These are phyloP conservation scores for Amanita thiersii DNA, from an alignment of 768 basidiomycete species.

Conservation along the genomic window DNA sequence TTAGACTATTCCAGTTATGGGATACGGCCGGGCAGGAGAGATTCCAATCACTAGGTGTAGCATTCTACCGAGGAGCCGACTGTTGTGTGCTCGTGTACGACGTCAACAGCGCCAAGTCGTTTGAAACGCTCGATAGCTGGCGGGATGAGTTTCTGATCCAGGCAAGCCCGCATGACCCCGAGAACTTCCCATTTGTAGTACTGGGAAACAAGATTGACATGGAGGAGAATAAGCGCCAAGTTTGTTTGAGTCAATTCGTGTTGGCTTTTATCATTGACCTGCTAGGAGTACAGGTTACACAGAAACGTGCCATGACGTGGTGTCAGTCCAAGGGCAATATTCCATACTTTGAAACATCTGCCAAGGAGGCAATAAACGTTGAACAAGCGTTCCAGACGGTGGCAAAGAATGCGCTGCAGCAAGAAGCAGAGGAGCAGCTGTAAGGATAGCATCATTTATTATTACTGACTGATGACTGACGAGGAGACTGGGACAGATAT, in stretches of 20 bases:
- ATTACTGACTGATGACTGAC: conserved; percentile 4
- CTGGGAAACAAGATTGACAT: conserved; percentile 99
- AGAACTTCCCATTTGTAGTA: conserved; percentile 99
- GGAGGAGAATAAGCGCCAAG: conserved; percentile 97
- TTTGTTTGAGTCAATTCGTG: conserved; percentile 22
- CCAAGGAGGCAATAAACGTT: conserved; percentile 99
- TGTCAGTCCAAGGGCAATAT: conserved; percentile 99
- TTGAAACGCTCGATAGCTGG: conserved; percentile 99
- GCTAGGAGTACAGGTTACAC: conserved; percentile 63
- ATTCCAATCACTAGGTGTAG: conserved; percentile 97
- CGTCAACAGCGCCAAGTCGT: conserved; percentile 97
- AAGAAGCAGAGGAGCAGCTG: conserved; percentile 95
- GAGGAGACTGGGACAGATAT: conserved; percentile 47
- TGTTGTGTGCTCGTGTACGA: conserved; percentile 99
- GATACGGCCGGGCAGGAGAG: conserved; percentile 99
- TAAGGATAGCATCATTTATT: conserved; percentile 32
- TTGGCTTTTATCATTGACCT: not conserved
- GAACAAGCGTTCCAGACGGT: conserved; percentile 99
- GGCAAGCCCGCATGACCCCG: conserved; percentile 96
- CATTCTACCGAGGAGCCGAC: conserved; percentile 98
- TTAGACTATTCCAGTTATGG: conserved; percentile 62
- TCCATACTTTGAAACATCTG: conserved; percentile 99
- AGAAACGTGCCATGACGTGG: conserved; percentile 99
- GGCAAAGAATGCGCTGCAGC: conserved; percentile 98
- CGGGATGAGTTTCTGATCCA: conserved; percentile 98